phyloP scores from a whole-genome alignment of 345 rosid genomes.

The Viola odorata region DNA sequence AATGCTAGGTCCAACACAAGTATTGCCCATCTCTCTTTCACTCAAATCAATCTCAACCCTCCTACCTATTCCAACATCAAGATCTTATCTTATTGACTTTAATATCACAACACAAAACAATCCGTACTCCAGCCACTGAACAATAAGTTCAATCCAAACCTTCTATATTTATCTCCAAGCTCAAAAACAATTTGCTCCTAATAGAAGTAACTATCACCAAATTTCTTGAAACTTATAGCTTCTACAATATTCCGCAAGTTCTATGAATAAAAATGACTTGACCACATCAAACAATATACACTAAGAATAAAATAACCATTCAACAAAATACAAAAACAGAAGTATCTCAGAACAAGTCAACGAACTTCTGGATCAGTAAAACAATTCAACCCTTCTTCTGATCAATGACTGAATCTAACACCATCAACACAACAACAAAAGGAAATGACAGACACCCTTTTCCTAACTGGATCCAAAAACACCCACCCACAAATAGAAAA shows the following conservation, averaged over 20 bases:
- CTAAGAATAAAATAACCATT: not conserved
- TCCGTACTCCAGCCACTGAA: constrained; percentile 22
- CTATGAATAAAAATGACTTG: not conserved
- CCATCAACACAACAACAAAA: not conserved
- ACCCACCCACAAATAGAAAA: not conserved
- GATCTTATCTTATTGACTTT: constrained; percentile 24
- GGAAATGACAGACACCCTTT: not conserved
- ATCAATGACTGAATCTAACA: not conserved
- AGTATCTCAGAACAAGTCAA: not conserved
- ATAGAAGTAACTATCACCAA: not conserved
- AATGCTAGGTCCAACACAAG: constrained; percentile 27
- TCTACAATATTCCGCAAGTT: not conserved
- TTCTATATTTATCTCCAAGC: too few relatives aligned
- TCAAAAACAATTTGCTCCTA: not conserved
- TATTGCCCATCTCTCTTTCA: constrained; percentile 23
- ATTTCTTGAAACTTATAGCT: constrained; percentile 2
- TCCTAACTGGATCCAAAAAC: not conserved
- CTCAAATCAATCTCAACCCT: constrained; percentile 16
- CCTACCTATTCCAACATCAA: constrained; percentile 30
- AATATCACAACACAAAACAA: constrained; percentile 14
- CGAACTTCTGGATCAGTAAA: not conserved
- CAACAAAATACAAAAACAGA: constrained; percentile 3
- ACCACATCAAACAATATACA: not conserved
- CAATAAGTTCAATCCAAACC: constrained; percentile 4
- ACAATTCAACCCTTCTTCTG: too few relatives aligned